phyloP scores from a whole-genome alignment of 2,329 filamentous ascomycete species.

The Fusarium sp. region DNA sequence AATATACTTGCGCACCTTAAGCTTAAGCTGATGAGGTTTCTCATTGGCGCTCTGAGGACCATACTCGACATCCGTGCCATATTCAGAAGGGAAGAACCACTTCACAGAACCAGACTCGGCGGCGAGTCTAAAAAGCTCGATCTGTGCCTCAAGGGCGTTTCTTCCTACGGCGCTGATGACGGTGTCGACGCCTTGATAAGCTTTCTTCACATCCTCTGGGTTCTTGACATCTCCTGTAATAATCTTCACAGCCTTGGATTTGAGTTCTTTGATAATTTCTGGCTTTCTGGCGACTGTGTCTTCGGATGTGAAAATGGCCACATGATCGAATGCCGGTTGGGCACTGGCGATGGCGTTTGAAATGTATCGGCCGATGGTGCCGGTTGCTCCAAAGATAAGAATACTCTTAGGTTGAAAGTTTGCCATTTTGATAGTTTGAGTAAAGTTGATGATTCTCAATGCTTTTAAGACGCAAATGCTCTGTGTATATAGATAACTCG shows the following conservation, averaged over 20 bases:
- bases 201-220: slow-evolving; percentile 61
- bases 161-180: slow-evolving; percentile 74
- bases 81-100: slow-evolving; percentile 76
- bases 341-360: slow-evolving; percentile 51
- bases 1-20: slow-evolving; percentile 73
- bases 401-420: slow-evolving; percentile 34
- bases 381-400: slow-evolving; percentile 54
- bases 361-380: slow-evolving; percentile 56
- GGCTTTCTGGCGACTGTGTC: slow-evolving; percentile 32
- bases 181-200: slow-evolving; percentile 71
- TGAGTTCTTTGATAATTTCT: slow-evolving; percentile 32
- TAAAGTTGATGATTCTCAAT: not conserved
- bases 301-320: slow-evolving; percentile 50
- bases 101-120: slow-evolving; percentile 63
- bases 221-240: slow-evolving; percentile 53
- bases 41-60: slow-evolving; percentile 66
- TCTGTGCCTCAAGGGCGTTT: slow-evolving; percentile 69
- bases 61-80: slow-evolving; percentile 74
- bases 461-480: no score
- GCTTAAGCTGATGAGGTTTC: slow-evolving; percentile 75
- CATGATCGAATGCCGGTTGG: slow-evolving; percentile 47
- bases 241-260: slow-evolving; percentile 38
- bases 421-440: slow-evolving; percentile 17
- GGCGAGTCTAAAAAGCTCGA: slow-evolving; percentile 70
- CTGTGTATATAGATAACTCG: not conserved